Evolutionary conservation across 129 eudicot genomes (phyloP), one percentile per base, ranked within the genome.

Genomic region (Tagetes patula): DNA sequence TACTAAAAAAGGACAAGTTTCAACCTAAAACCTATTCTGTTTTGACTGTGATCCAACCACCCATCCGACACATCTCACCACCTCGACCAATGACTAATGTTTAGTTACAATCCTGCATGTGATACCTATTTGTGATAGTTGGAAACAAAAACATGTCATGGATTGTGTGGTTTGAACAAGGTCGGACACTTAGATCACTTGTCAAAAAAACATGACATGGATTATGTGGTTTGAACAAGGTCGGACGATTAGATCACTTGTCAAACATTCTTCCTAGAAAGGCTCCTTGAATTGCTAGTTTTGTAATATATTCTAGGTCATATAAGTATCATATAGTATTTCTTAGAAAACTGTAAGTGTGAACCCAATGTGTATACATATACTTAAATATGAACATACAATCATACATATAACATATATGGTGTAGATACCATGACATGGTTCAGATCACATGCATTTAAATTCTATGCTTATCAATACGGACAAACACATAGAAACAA

Each of bases 381-480:
- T 33, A 50, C 58, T 13, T 13, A 50, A 50, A 50, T 56, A 31
- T 6, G 7, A 32, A n/a, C 9, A 45, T 5, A 45, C 27, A 45
- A 33, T 2, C 8, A 60, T 48, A 20, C 34, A 43, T 59, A 31
- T 43, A 43, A 1, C 30, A 34, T 46, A 38, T 43, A 32, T 3
- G 30, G 33, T 46, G 48, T 62, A 48, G 70, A 61, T 61, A 61
- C 11, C 32, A 46, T 49, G 6, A 62, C 36, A 47, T 50, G 63
- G 64, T 49, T 63, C 37, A 30, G 71, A n/a, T 39, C 37, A 61
- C 20, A 36, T 73, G 47, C 5, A 34, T 36, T 42, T 75, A 75
- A 27, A 64, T 64, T 42, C 65, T 53, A 75, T 36, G 32, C n/a
- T n/a, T 46, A 20, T 40, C 72, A 31, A 54, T 52, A 61, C 64